A percentile compares a stretch with the other conserved stretches of the same genome.
These are phyloP conservation scores for Haplosporangium sp. DNA, from an alignment of 371 early-diverging fungal genomes.

Conservation along the genomic window DNA sequence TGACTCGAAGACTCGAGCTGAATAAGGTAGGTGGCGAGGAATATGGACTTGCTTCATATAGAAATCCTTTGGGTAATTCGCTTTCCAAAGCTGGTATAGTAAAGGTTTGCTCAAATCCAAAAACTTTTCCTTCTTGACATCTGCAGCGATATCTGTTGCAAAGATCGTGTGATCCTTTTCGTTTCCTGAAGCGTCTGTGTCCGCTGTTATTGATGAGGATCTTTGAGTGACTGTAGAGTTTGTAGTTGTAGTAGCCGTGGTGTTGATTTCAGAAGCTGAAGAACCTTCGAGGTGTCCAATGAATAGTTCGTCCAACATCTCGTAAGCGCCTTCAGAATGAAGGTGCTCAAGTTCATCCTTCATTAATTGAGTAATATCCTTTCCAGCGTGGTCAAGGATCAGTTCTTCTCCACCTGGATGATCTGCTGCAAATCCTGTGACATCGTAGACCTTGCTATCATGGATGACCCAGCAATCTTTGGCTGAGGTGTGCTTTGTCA, in stretches of 20 bases:
- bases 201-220: conserved; percentile 21
- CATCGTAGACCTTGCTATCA: conserved; percentile 85
- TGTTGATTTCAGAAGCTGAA: neutral
- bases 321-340: conserved; percentile 89
- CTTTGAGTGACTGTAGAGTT: neutral
- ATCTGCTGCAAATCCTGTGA: conserved; percentile 82
- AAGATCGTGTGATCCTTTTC: conserved; percentile 30
- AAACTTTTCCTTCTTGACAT: conserved; percentile 74
- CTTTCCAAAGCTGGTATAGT: conserved; percentile 82
- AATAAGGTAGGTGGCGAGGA: conserved; percentile 82
- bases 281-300: conserved; percentile 76
- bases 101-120: conserved; percentile 87
- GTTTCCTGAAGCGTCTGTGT: conserved; percentile 49
- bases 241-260: conserved; percentile 6
- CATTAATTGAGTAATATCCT: conserved; percentile 80
- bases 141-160: conserved; percentile 60
- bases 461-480: conserved; percentile 82
- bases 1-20: conserved; percentile 86
- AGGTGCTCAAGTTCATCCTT: conserved; percentile 78
- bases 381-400: conserved; percentile 81
- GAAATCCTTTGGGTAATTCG: conserved; percentile 79
- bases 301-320: conserved; percentile 82
- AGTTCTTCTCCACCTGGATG: conserved; percentile 88
- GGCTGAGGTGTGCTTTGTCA: conserved; percentile 73
- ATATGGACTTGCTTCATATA: conserved; percentile 93